Conservation (phyloP, 2,329 filamentous ascomycete species). For the Colletotrichum spaethianum region DNA sequence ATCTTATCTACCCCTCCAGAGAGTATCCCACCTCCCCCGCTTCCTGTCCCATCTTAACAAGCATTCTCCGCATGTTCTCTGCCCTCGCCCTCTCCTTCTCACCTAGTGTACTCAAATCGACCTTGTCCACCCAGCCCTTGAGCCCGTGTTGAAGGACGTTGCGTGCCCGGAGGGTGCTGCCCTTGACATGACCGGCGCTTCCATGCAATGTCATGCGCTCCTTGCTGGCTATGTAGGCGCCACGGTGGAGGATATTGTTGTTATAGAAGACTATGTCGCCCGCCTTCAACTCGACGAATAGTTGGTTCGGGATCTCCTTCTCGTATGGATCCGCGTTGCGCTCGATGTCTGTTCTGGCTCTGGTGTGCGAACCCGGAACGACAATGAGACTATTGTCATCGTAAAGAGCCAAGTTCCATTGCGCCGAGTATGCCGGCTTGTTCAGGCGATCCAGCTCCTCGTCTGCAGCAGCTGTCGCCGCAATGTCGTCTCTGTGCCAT, state of each 20-base stretch:
- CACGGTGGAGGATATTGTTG: constrained; percentile 87
- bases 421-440: constrained; percentile 79
- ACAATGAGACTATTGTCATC: constrained; percentile 82
- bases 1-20: constrained; percentile 56
- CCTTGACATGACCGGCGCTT: constrained; percentile 74
- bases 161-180: constrained; percentile 70
- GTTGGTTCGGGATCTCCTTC: constrained; percentile 71
- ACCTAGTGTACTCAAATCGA: constrained; percentile 66
- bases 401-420: constrained; percentile 89
- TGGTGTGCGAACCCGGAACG: constrained; percentile 81
- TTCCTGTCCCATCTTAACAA: constrained; percentile 74
- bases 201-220: constrained; percentile 82
- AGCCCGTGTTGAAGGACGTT: constrained; percentile 85
- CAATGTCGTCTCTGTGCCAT: constrained; percentile 91
- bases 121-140: constrained; percentile 73
- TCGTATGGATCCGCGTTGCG: constrained; percentile 77
- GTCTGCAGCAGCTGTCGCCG: constrained; percentile 73
- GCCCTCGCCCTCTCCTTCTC: constrained; percentile 64
- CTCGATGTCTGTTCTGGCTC: constrained; percentile 80
- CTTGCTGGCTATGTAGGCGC: constrained; percentile 70
- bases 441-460: constrained; percentile 76
- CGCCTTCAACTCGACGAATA: constrained; percentile 75
- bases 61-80: constrained; percentile 73
- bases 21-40: constrained; percentile 76
- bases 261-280: constrained; percentile 92